These are phyloP conservation scores for Ramaria rubella DNA, from an alignment of 768 basidiomycete genomes.

Conservation along the genomic window DNA sequence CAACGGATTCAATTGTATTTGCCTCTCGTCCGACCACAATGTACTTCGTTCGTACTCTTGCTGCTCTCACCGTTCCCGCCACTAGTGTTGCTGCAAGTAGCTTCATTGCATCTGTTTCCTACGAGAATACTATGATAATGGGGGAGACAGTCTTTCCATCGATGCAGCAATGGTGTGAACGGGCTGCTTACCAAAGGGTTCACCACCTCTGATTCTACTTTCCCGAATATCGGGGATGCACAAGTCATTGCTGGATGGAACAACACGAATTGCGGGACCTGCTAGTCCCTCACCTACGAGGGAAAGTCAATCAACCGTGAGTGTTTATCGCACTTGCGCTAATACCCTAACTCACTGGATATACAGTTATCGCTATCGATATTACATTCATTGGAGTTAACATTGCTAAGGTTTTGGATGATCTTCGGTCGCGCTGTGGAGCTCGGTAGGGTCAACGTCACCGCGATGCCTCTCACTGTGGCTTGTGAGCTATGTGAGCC, in stretches of 20 bases:
- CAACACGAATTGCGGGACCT: constrained; percentile 24
- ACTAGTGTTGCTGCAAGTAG: not conserved
- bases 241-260: constrained; percentile 22
- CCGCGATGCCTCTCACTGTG: constrained; percentile 38
- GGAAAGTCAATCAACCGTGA: constrained; percentile 12
- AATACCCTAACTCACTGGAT: not conserved
- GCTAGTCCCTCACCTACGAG: constrained; percentile 26
- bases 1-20: too few species aligned
- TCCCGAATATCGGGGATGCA: constrained; percentile 34
- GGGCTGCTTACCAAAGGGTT: constrained; percentile 30
- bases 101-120: constrained; percentile 23
- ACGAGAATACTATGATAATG: constrained; percentile 34
- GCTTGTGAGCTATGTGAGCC: not conserved
- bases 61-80: not conserved
- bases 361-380: constrained; percentile 19
- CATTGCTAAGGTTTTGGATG: constrained; percentile 49
- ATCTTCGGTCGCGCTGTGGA: constrained; percentile 37
- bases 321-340: not conserved
- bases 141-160: constrained; percentile 18
- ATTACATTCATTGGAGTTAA: constrained; percentile 33
- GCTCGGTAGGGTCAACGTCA: constrained; percentile 43
- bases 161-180: constrained; percentile 34
- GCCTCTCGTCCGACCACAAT: not conserved
- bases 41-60: not conserved
- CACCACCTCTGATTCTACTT: constrained; percentile 31